Base-by-base conservation (phyloP, 306 rosid genomes). In the Gleditsia sinensis region DNA sequence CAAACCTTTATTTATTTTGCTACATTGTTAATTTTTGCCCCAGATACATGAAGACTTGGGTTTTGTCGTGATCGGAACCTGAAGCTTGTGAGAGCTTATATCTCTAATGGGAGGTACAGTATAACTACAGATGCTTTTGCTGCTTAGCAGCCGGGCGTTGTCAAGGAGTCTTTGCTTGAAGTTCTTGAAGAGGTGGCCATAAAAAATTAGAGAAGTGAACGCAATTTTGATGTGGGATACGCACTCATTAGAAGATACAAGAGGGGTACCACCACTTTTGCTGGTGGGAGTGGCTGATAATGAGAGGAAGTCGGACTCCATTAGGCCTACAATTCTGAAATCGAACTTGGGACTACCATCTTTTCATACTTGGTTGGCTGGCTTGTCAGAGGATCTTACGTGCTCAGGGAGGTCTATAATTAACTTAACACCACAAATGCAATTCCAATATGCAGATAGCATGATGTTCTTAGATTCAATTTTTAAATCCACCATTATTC, bases 371-470 rank as follows among this genome's bases (percentile, higher is more conserved):
- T 65, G 70, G 75, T 48, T 37, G 75, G 61, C 48, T 78, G 48
- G 51, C 75, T 66, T 65, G 36, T 39, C 10, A 46, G 16, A 23
- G 69, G 87, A 58, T 19, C 19, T 48, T 40, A 30, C 51, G 23
- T 72, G 61, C 64, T 48, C 5, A 48, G 36, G 67, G 75, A 66
- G 60, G n/a, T n/a, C n/a, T 73, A 54, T 63, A 68, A 60, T 61
- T 80, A 68, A 63, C 28, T 84, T 77, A 53, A 77, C 74, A 17
- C 19, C 46, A 58, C 10, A 42, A 53, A 51, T 3, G 56, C 30
- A 78, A 69, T 73, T 66, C 69, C 67, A 63, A 72, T 79, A 80
- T 63, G 69, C 77, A 81, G 48, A 70, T 54, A 65, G 71, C 55
- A 66, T 50, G 75, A 67, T 75, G 77, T 77, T 76, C 58, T 42